Conservation (phyloP, 1,139 yeast genomes). For the Pneumocystis canis region DNA sequence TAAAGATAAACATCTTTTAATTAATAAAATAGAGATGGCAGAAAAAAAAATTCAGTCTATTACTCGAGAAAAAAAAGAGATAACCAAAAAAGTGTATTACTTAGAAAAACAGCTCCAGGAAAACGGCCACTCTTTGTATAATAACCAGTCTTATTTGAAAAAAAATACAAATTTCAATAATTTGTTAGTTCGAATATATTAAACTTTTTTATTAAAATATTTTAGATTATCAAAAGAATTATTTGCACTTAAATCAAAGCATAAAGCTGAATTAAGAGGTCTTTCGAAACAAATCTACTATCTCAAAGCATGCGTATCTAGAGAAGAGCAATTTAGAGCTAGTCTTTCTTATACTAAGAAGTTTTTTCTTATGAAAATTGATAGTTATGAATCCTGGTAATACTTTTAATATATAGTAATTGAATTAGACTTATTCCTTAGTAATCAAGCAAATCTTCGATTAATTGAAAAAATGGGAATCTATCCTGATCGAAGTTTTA, state of each 20-base stretch:
- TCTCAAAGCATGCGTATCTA: slow-evolving; percentile 12
- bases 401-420: neutral
- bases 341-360: slow-evolving; percentile 16
- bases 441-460: slow-evolving; percentile 16
- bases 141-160: neutral
- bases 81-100: neutral
- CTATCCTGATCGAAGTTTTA: slow-evolving; percentile 15
- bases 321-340: slow-evolving; percentile 13
- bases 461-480: slow-evolving; percentile 17
- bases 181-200: neutral
- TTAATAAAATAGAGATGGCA: neutral
- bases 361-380: slow-evolving; percentile 16
- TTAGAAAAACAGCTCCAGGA: slow-evolving; percentile 1
- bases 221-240: neutral
- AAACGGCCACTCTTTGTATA: slow-evolving; percentile 2
- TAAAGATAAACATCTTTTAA: neutral
- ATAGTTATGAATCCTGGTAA: slow-evolving; percentile 17
- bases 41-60: neutral
- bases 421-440: neutral
- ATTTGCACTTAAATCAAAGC: slow-evolving; percentile 5
- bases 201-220: neutral
- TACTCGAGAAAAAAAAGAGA: neutral
- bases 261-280: slow-evolving; percentile 14
- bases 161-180: neutral
- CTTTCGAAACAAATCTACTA: slow-evolving; percentile 14